Evolutionary conservation across 75 land plant species (phyloP).

Genomic region (Cunninghamia lanceolata): DNA sequence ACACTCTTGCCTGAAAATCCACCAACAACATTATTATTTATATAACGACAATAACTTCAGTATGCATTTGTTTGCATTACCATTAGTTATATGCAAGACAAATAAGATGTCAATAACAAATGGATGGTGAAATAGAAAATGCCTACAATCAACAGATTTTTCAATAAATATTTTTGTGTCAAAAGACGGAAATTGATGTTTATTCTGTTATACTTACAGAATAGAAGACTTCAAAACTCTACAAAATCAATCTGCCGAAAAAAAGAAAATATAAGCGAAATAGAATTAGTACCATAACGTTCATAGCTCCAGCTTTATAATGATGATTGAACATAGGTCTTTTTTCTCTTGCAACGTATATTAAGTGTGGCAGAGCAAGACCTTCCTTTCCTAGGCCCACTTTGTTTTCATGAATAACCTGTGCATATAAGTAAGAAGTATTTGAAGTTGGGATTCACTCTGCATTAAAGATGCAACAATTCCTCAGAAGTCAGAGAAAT

Average conservation of each 20-base stretch:
- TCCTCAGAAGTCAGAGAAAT: neutral
- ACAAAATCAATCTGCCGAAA: no score
- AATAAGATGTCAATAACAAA: no score
- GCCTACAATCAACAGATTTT: no score
- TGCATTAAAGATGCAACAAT: neutral
- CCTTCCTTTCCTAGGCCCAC: neutral
- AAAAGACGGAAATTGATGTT: no score
- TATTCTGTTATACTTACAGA: no score
- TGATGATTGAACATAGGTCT: conserved; percentile 29
- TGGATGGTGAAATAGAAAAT: no score
- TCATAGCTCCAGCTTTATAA: conserved; percentile 72
- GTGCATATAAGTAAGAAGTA: neutral
- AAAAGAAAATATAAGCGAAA: neutral
- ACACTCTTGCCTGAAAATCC: neutral
- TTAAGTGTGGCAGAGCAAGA: conserved; percentile 34
- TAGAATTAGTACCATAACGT: conserved; percentile 32
- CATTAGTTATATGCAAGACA: no score
- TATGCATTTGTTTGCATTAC: neutral
- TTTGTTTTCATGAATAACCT: conserved; percentile 6
- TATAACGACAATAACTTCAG: neutral
- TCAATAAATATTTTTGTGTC: no score
- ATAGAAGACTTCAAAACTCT: no score
- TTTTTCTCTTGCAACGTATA: conserved; percentile 55
- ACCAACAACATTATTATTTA: neutral
- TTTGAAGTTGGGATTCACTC: neutral